Evolutionary conservation across 2,329 filamentous ascomycete species (phyloP).

Genomic region (Colletotrichum sp.): DNA sequence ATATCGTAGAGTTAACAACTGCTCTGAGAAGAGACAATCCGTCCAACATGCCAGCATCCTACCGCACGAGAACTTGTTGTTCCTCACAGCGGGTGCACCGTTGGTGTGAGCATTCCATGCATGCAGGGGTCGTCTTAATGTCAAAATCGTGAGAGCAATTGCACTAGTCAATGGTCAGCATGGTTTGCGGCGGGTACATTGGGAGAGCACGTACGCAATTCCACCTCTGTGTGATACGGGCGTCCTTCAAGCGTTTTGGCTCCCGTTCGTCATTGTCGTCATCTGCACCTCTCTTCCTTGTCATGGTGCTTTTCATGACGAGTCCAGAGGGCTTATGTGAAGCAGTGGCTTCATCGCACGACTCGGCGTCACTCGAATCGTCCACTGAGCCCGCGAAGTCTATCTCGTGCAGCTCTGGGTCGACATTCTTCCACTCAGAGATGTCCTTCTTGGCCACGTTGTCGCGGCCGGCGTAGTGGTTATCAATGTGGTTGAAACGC

Average conservation of each 20-base stretch:
- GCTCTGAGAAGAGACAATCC: background rate
- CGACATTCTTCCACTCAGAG: conserved; percentile 57
- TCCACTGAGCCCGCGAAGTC: background rate
- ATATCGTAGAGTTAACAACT: background rate
- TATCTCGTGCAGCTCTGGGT: conserved; percentile 26
- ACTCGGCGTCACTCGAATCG: conserved; percentile 1
- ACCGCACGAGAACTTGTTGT: background rate
- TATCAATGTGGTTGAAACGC: conserved; percentile 75
- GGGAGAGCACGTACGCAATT: conserved; percentile 30
- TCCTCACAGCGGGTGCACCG: conserved; percentile 2
- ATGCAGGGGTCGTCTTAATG: background rate
- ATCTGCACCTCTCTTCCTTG: background rate
- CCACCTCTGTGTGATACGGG: conserved; percentile 29
- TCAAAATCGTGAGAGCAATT: background rate
- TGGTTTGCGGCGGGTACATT: background rate
- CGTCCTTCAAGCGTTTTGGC: conserved; percentile 14
- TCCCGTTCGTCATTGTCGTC: conserved; percentile 15
- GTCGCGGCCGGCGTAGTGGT: conserved; percentile 66
- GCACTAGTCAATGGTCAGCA: conserved; percentile 8
- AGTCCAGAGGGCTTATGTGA: background rate
- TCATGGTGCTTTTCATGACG: background rate
- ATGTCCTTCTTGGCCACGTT: conserved; percentile 46
- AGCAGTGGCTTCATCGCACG: background rate
- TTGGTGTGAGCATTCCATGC: background rate
- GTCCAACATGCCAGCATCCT: background rate